A percentile compares a stretch with the other conserved stretches of the same genome.
Conservation (phyloP, 2,329 filamentous ascomycete genomes). For the Lasiodiplodia theobromae region DNA sequence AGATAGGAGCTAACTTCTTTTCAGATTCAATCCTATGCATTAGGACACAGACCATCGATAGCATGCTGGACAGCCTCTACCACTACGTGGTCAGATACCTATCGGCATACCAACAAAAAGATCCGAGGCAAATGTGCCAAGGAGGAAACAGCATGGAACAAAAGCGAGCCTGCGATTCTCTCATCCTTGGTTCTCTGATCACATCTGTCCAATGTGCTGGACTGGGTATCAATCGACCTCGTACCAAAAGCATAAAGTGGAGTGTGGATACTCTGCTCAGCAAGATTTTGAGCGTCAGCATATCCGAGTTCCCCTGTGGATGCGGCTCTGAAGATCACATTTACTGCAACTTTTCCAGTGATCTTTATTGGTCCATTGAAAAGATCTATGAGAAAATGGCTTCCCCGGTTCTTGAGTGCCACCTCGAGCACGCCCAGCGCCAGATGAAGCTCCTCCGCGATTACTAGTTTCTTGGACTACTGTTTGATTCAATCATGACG, state of each 20-base stretch:
- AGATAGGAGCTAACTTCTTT: neutral
- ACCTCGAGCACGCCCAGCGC: neutral
- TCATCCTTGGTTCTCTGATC: neutral
- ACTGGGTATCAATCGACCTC: neutral
- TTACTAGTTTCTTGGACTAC: too few relatives aligned
- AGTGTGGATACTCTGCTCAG: neutral
- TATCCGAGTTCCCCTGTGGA: neutral
- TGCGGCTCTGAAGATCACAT: neutral
- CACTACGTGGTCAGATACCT: neutral
- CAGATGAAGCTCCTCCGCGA: neutral
- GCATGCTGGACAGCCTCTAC: neutral
- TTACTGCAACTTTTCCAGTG: neutral
- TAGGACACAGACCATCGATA: neutral
- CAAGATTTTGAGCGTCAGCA: neutral
- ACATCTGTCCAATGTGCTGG: neutral
- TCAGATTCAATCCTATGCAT: neutral
- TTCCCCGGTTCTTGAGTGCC: neutral
- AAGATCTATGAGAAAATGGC: neutral
- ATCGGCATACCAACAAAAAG: neutral
- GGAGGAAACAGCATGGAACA: too few relatives aligned
- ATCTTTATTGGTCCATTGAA: neutral
- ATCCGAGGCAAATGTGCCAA: neutral
- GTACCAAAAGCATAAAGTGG: neutral
- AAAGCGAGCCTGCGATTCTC: neutral
- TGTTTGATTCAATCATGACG: too few relatives aligned